A percentile compares a stretch with the other conserved stretches of the same genome.
phyloP scores from a whole-genome alignment of 148 eudicot genomes.

The Camellia japonica region DNA sequence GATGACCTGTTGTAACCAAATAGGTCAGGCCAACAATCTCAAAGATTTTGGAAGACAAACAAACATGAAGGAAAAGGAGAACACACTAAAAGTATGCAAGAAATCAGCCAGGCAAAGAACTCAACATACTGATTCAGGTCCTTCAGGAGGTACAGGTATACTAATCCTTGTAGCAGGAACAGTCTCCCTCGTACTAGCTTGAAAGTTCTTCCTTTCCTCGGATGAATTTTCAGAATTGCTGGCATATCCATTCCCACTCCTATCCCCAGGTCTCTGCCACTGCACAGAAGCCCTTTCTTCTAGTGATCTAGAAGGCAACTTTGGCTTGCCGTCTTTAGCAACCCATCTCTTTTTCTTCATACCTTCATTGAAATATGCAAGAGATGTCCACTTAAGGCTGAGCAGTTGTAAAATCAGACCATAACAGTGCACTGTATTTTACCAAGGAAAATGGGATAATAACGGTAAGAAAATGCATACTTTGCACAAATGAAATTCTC shows the following conservation, averaged over 20 bases:
- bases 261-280: conserved; percentile 59
- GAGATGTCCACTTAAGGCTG: not conserved
- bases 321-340: conserved; percentile 52
- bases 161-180: conserved; percentile 52
- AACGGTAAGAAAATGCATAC: conserved; percentile 40
- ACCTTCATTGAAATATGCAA: conserved; percentile 38
- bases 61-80: not conserved
- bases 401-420: not conserved
- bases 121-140: conserved; percentile 59
- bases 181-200: conserved; percentile 40
- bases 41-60: conserved; percentile 4
- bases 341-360: conserved; percentile 98
- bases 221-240: conserved; percentile 35
- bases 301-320: conserved; percentile 50
- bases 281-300: conserved; percentile 57
- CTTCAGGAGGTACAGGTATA: conserved; percentile 80
- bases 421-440: not conserved
- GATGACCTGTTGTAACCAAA: conserved; percentile 35
- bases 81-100: not conserved
- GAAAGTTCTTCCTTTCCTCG: conserved; percentile 52
- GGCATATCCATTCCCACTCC: conserved; percentile 47
- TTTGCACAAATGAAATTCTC: conserved; percentile 99
- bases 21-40: conserved; percentile 6
- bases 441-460: not conserved
- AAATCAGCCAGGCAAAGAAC: conserved; percentile 2